Percentiles rank a stretch among this genome's conserved stretches.
Conservation (phyloP, 345 rosid genomes). For the Citrus hindsii region DNA sequence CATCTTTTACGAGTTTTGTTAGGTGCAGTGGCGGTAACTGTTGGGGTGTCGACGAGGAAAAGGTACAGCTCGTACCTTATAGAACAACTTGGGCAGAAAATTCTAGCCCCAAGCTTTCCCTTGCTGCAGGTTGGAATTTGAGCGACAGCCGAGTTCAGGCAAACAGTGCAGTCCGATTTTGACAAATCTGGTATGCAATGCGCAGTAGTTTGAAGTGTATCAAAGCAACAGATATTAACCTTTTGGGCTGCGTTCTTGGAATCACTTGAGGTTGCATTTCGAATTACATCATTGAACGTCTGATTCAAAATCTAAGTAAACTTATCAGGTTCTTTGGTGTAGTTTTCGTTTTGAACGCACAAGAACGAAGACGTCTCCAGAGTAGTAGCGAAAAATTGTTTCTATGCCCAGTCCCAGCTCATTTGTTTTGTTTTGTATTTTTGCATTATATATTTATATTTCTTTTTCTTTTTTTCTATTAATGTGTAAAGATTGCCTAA, state of each 20-base stretch:
- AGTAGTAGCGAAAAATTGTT: constrained; percentile 4
- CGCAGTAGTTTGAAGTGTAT: not conserved
- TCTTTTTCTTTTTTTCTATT: no score
- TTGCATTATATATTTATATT: no score
- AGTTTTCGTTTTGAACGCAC: not conserved
- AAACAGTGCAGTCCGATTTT: not conserved
- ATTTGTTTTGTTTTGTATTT: not conserved
- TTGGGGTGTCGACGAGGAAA: not conserved
- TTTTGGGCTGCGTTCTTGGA: not conserved
- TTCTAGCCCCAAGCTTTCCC: not conserved
- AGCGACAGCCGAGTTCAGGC: not conserved
- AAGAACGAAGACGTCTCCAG: not conserved
- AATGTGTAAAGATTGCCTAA: no score
- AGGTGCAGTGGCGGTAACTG: not conserved
- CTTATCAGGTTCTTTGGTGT: not conserved
- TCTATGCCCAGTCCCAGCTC: no score
- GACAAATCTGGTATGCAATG: constrained; percentile 22
- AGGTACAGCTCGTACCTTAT: constrained; percentile 12
- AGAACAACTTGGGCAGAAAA: constrained; percentile 14
- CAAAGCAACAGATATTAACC: not conserved
- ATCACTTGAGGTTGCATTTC: not conserved
- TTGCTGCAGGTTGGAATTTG: not conserved
- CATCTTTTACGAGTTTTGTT: not conserved
- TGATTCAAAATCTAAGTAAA: not conserved
- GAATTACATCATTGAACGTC: not conserved